These are phyloP conservation scores for Hymenoscyphus albidus DNA, from an alignment of 2,329 filamentous ascomycete genomes.

Conservation along the genomic window DNA sequence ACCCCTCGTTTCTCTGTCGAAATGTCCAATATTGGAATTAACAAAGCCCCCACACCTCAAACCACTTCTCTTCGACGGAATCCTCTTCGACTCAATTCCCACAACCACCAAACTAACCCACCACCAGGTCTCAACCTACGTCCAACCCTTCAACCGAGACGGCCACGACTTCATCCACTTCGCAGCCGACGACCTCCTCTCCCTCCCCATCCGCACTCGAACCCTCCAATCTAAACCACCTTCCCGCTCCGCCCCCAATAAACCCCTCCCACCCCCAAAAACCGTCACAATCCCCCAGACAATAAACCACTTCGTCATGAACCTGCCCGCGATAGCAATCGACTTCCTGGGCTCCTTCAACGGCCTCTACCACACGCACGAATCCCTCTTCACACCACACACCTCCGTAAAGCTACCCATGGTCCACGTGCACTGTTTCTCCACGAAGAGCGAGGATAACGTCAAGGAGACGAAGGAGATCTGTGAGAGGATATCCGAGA, in stretches of 20 bases:
- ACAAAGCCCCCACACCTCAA: constrained; percentile 17
- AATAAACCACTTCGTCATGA: constrained; percentile 97
- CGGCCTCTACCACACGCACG: constrained; percentile 73
- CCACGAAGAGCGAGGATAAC: constrained; percentile 73
- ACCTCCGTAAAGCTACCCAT: constrained; percentile 65
- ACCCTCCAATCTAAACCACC: constrained; percentile 45
- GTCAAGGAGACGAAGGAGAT: constrained; percentile 58
- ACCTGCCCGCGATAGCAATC: constrained; percentile 85
- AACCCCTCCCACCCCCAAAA: constrained; percentile 36
- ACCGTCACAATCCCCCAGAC: constrained; percentile 61
- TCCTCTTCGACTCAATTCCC: not conserved
- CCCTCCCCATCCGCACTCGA: constrained; percentile 51
- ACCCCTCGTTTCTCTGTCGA: constrained; percentile 15
- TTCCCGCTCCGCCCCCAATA: constrained; percentile 28
- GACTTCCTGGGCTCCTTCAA: constrained; percentile 74
- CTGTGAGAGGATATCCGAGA: constrained; percentile 58
- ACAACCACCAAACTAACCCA: not conserved
- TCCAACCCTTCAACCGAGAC: constrained; percentile 76
- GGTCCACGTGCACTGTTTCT: constrained; percentile 94
- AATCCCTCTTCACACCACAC: constrained; percentile 59
- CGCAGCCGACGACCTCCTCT: constrained; percentile 59
- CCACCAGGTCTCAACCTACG: constrained; percentile 58
- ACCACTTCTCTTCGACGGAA: no score
- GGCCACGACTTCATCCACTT: constrained; percentile 74
- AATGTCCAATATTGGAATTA: constrained; percentile 20